These are phyloP conservation scores for Malassezia obtusa DNA, from an alignment of 1,284 basidiomycete species.

Conservation along the genomic window DNA sequence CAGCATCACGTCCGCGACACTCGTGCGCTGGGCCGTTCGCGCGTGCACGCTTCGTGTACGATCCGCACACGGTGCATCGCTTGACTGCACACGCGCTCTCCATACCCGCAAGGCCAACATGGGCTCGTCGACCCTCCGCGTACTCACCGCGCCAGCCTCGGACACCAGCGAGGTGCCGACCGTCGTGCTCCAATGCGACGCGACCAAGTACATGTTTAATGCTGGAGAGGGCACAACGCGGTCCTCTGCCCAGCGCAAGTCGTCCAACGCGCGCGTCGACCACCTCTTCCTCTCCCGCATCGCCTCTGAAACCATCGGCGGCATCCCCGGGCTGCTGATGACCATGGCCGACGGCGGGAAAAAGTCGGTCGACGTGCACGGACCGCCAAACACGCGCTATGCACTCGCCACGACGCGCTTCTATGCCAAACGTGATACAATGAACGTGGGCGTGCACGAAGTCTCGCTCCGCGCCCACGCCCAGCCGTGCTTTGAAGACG, in stretches of 20 bases:
- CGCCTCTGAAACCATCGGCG: conserved; percentile 53
- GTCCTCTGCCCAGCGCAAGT: conserved; percentile 60
- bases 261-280: conserved; percentile 59
- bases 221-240: conserved; percentile 70
- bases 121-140: conserved; percentile 18
- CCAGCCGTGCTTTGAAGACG: conserved; percentile 54
- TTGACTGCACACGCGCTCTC: not conserved
- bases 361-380: conserved; percentile 57
- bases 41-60: too few relatives aligned
- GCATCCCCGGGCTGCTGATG: conserved; percentile 63
- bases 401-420: conserved; percentile 58
- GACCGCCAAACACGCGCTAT: conserved; percentile 64
- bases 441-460: conserved; percentile 23
- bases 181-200: conserved; percentile 62
- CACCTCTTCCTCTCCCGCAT: conserved; percentile 66
- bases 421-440: conserved; percentile 28
- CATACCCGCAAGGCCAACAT: not conserved
- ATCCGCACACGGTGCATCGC: not conserved
- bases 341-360: conserved; percentile 65
- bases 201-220: conserved; percentile 75
- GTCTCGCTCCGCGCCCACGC: conserved; percentile 15
- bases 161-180: conserved; percentile 67
- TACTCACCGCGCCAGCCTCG: conserved; percentile 41
- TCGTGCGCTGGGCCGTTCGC: not conserved
- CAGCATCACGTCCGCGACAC: not conserved